phyloP scores from a whole-genome alignment of 768 basidiomycete species.

The Pleurotus sapidus region DNA sequence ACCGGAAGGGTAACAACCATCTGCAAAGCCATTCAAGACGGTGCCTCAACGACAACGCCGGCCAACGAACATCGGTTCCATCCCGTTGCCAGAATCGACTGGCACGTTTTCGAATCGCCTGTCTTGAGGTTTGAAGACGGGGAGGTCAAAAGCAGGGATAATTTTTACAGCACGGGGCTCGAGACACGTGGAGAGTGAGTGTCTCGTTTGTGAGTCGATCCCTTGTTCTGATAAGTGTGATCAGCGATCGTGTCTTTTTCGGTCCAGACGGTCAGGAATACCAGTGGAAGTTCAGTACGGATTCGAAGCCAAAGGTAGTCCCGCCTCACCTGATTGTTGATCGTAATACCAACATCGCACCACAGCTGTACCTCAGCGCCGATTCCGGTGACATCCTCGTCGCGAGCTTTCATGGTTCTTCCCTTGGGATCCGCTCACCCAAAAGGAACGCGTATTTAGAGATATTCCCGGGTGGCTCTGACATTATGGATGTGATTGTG shows the following conservation, averaged over 20 bases:
- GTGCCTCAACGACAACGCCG: too few species aligned
- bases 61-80: too few species aligned
- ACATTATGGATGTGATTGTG: conserved; percentile 23
- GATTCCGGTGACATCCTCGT: conserved; percentile 12
- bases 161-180: not conserved
- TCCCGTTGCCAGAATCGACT: too few species aligned
- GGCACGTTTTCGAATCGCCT: too few species aligned
- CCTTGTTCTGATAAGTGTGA: too few species aligned
- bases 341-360: not conserved
- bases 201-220: not conserved
- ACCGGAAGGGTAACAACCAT: too few species aligned
- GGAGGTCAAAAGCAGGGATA: too few species aligned
- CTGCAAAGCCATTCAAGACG: too few species aligned
- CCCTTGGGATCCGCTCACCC: conserved; percentile 11
- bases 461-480: conserved; percentile 19
- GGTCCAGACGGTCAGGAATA: not conserved
- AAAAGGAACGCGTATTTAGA: conserved; percentile 15
- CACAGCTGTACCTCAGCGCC: conserved; percentile 18
- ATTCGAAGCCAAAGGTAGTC: not conserved
- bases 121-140: too few species aligned
- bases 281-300: not conserved
- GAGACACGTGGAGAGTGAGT: not conserved
- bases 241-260: too few species aligned
- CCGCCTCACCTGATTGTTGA: not conserved
- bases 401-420: conserved; percentile 16